Conservation (phyloP, 495 filamentous ascomycete genomes). For the Ramalina intermedia region DNA sequence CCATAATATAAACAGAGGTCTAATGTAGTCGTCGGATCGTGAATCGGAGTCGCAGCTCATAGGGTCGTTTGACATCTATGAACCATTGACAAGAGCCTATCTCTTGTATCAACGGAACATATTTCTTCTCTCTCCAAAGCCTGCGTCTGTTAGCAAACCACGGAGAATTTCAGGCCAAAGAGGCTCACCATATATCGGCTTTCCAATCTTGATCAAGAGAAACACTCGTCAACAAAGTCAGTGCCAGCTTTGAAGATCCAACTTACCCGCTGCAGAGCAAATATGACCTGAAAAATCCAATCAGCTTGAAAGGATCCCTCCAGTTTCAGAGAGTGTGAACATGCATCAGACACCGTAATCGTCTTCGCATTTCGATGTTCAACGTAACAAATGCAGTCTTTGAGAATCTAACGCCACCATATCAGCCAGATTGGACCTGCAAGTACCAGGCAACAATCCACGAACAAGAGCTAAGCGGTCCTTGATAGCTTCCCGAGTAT, state of each 20-base stretch:
- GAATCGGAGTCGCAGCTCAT: too few relatives aligned
- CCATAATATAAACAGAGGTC: too few relatives aligned
- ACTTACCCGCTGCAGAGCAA: constrained; percentile 36
- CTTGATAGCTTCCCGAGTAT: constrained; percentile 41
- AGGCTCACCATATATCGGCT: constrained; percentile 22
- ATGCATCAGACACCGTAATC: constrained; percentile 49
- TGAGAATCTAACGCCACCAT: constrained; percentile 30
- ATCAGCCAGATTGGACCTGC: background rate
- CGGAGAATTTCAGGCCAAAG: background rate
- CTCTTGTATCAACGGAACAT: background rate
- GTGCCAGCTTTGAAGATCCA: background rate
- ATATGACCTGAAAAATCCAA: constrained; percentile 38
- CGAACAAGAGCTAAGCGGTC: constrained; percentile 38
- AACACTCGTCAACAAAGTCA: background rate
- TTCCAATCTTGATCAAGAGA: constrained; percentile 15
- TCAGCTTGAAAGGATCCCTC: background rate
- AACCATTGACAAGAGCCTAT: too few relatives aligned
- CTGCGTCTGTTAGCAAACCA: background rate
- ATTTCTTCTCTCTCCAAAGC: constrained; percentile 1
- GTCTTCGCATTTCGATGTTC: constrained; percentile 42
- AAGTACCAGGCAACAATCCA: background rate
- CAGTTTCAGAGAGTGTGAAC: constrained; percentile 11
- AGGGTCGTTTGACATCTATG: too few relatives aligned
- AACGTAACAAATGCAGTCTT: constrained; percentile 32
- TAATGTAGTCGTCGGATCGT: too few relatives aligned